Percentiles rank a stretch among this genome's conserved stretches.
These are phyloP conservation scores for Coniella lustricola DNA, from an alignment of 2,329 filamentous ascomycete genomes.

Conservation along the genomic window DNA sequence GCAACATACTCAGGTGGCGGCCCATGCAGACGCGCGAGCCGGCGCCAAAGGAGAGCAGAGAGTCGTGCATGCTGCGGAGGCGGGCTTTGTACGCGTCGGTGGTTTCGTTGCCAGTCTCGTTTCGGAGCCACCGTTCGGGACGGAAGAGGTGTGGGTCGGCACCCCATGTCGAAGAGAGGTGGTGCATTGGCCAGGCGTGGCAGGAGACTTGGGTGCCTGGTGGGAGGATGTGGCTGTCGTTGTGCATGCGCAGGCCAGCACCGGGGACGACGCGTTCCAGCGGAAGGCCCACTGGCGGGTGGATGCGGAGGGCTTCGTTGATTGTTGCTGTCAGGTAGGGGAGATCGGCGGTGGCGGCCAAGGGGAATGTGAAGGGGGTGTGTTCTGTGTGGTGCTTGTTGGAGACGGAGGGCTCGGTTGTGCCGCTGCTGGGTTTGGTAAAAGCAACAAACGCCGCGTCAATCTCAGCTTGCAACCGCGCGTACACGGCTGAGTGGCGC, in stretches of 20 bases:
- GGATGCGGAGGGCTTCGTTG: slow-evolving; percentile 8
- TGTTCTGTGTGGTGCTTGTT: no score
- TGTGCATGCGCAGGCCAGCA: background rate
- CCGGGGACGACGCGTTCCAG: slow-evolving; percentile 5
- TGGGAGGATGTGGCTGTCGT: background rate
- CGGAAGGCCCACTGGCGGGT: slow-evolving; percentile 5
- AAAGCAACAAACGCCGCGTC: background rate
- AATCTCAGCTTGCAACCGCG: background rate
- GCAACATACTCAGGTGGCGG: background rate
- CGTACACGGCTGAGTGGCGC: background rate
- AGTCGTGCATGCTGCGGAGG: background rate
- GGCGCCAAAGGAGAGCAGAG: background rate
- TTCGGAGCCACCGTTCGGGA: slow-evolving; percentile 63
- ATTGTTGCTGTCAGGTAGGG: slow-evolving; percentile 7
- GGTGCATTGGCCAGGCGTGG: background rate
- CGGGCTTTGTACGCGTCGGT: no score
- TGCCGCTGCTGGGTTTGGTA: no score
- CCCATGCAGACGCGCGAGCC: background rate
- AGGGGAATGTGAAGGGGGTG: background rate
- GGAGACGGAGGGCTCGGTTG: no score
- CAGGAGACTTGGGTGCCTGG: background rate
- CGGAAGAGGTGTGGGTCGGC: slow-evolving; percentile 46
- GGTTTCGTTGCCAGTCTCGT: no score
- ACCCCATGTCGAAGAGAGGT: slow-evolving; percentile 25
- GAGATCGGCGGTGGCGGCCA: background rate